phyloP scores from a whole-genome alignment of 2,329 filamentous ascomycete genomes.

The Triangularia setosa region DNA sequence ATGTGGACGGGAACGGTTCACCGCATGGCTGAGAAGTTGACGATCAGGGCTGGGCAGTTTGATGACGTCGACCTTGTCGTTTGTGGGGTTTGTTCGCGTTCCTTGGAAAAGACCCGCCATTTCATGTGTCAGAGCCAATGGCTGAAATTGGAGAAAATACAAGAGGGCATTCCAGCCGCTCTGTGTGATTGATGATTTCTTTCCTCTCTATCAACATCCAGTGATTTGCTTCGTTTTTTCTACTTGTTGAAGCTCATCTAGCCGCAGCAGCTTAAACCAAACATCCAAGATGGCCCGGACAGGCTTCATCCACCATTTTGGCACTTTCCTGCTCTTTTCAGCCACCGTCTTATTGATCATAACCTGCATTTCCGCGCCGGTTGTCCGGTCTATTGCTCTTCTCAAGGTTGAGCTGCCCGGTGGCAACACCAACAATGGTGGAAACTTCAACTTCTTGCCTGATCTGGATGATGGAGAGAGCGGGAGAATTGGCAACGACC shows the following conservation, averaged over 20 bases:
- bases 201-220: background rate
- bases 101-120: background rate
- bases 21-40: background rate
- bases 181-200: background rate
- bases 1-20: too few relatives aligned
- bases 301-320: slow-evolving; percentile 52
- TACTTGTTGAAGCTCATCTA: too few relatives aligned
- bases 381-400: slow-evolving; percentile 52
- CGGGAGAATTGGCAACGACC: background rate
- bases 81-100: background rate
- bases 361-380: slow-evolving; percentile 55
- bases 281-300: slow-evolving; percentile 43
- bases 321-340: slow-evolving; percentile 53
- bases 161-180: background rate
- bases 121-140: background rate
- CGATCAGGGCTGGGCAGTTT: background rate
- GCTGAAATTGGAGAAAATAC: background rate
- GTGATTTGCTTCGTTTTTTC: background rate
- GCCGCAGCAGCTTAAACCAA: background rate
- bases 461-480: background rate
- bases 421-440: slow-evolving; percentile 37
- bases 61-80: background rate
- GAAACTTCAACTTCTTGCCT: slow-evolving; percentile 42
- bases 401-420: slow-evolving; percentile 48
- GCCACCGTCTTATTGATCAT: slow-evolving; percentile 55